These are phyloP conservation scores for Camelina neglecta DNA, from an alignment of 345 rosid species.

Conservation along the genomic window DNA sequence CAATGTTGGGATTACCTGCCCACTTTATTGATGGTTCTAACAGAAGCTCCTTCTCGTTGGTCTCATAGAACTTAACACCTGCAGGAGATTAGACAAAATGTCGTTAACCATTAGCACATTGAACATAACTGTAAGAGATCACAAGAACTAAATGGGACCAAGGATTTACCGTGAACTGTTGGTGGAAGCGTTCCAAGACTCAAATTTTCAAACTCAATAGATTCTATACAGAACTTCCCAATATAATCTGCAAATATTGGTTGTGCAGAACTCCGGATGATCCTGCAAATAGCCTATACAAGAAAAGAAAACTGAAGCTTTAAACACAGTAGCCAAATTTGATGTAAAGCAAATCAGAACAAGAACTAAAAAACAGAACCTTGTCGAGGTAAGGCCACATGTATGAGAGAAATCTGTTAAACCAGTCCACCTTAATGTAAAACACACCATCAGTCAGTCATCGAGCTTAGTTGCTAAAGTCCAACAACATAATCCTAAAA, in stretches of 20 bases:
- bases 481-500: neutral
- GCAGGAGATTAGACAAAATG: slow-evolving; percentile 29
- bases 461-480: neutral
- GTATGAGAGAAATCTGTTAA: slow-evolving; percentile 63
- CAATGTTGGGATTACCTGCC: slow-evolving; percentile 83
- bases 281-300: slow-evolving; percentile 62
- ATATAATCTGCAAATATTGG: slow-evolving; percentile 67
- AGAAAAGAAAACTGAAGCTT: slow-evolving; percentile 21
- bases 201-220: slow-evolving; percentile 58
- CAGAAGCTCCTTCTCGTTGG: slow-evolving; percentile 71
- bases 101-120: neutral
- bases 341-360: slow-evolving; percentile 8
- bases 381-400: slow-evolving; percentile 85
- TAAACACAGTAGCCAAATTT: neutral
- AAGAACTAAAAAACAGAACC: slow-evolving; percentile 44
- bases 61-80: slow-evolving; percentile 72
- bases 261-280: slow-evolving; percentile 51
- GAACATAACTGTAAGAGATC: neutral
- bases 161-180: slow-evolving; percentile 56
- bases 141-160: slow-evolving; percentile 9
- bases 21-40: slow-evolving; percentile 75
- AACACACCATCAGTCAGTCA: neutral
- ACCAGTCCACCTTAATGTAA: slow-evolving; percentile 67
- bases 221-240: slow-evolving; percentile 55
- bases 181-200: slow-evolving; percentile 79